Evolutionary conservation across 495 filamentous ascomycete genomes (phyloP), one percentile per base, ranked within the genome.

Genomic region (Evansstolkia leycettana): DNA sequence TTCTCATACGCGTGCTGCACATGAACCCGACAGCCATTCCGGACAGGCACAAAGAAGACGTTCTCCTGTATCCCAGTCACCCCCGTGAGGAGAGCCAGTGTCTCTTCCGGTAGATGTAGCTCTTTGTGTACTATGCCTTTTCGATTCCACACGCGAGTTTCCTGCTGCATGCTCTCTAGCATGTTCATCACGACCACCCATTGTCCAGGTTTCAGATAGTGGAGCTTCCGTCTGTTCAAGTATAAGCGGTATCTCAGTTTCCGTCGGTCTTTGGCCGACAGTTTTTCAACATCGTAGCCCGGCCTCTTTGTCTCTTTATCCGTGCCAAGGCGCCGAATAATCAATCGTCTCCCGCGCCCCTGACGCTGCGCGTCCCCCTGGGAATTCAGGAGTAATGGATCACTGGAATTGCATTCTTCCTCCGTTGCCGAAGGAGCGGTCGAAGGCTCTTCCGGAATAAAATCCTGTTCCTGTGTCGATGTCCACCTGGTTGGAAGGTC

Each of bases 11-110:
- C 27, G 27, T 44, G 41, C 15, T 60, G 19, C 2, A 63, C 49
- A 24, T 57, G 64, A 17, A 67, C 54, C 18, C 50, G 49, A 33
- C 64, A 65, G 17, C 62, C 64, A 37, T 64, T 52, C 9, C 46
- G 54, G 11, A 64, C 28, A 7, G 42, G 36, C 6, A 58, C 36
- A 37, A 51, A 54, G 50, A 48, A 65, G 7, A 65, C 51, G 40
- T 67, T 67, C 37, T 67, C 64, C 28, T 45, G 36, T 28, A 41
- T 45, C 1, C 39, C 37, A 11, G 48, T 53, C 5, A 50, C 34
- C 2, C 64, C 64, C 14, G 50, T 42, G 17, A 67, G 35, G 13
- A 52, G 14, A 1, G 48, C 63, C 15, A 67, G 38, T 0, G 54
- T 63, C 34, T 63, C 64, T 28, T 67, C 64, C 7, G 57, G 51